Base-by-base conservation (phyloP, 2,329 filamentous ascomycete genomes). In the Alternaria atra region DNA sequence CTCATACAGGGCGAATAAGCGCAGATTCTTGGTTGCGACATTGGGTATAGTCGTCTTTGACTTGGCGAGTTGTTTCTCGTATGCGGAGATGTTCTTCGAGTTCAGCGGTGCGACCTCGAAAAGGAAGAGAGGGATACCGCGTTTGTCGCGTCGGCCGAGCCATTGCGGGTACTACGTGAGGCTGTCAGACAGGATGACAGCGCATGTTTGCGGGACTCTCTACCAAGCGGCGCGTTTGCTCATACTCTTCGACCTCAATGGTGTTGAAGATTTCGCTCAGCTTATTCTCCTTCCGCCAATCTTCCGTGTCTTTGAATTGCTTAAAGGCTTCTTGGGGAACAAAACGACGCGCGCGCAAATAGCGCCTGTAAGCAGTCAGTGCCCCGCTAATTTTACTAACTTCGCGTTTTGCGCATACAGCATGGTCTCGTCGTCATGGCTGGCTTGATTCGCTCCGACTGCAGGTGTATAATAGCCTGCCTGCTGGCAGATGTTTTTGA, bases 1-100 rank as follows among this genome's bases (percentile, higher is more conserved):
- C 82, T 98, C 94, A 82, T 98, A 98, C 15, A 97, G 85, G 1
- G 94, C 93, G 77, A 97, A 97, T 5, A 98, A 85, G 25, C 93
- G 91, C 53, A 97, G 84, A 73, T 97, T 86, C 74, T 92, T 92
- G 27, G 90, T 83, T 0, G 91, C 86, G 2, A 87, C 90, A 71
- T 89, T 90, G 66, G 87, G 86, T 64, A 90, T 87, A 6, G 85
- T 73, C 34, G 81, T 67, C 73, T 80, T 85, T 68, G 90, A 89
- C 20, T 83, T 82, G 52, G 83, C 82, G 20, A 81, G 78, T 56
- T 81, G 83, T 73, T 90, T 91, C 75, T 94, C 91, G 80, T 97
- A 97, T 58, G 88, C 86, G 43, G 88, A 81, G 69, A 97, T 89
- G 34, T 90, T 90, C 82, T 97, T 96, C 75, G 86, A 87, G 81